Evolutionary conservation across 2,329 filamentous ascomycete genomes (phyloP), one percentile per base, ranked within the genome.

Genomic region (Aspergillus neoniger): DNA sequence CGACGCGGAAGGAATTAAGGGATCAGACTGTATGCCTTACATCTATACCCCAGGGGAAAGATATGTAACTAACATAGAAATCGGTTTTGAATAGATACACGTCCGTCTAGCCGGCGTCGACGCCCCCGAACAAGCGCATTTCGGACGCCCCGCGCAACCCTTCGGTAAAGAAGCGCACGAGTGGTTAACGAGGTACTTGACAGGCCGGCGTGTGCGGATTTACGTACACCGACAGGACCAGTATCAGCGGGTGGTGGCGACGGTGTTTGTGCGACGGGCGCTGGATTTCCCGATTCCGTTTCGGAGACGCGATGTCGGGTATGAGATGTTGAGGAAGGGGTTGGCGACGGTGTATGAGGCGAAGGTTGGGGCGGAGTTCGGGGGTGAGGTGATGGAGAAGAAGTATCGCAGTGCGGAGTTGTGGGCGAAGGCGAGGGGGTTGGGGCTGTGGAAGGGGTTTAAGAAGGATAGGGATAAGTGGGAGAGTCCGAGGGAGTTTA

Each of bases 301-400:
- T 48, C 82, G 91, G 61, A 87, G 87, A 67, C 85, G 85, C 60
- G 93, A 99, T 74, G 90, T 99, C 5, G 92, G 94, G 3, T 79
- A 93, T 62, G 90, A 96, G 75, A 96, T 99, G 93, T 78, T 99
- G 63, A 91, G 87, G 78, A 83, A 80, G 21, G 95, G 95, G 0
- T 79, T 96, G 64, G 95, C 94, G 43, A 96, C 92, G 2, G 89
- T 95, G 3, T 99, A 98, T 74, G 95, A 98, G 78, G 94, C 92
- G 28, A 98, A 96, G 77, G 85, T 83, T 5, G 95, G 94, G 3
- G 89, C 86, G 19, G 95, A 98, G 73, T 99, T 95, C 81, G 95
- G 95, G 23, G 86, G 88, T 0, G 80, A 85, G 58, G 85, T 88
- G 68, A 70, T 76, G 66, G 79, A 83, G 66, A 67, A 66, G 50